A percentile compares a stretch with the other conserved stretches of the same genome.
Evolutionary conservation across 371 early-diverging fungal species (phyloP).

Genomic region (Circinella minor): DNA sequence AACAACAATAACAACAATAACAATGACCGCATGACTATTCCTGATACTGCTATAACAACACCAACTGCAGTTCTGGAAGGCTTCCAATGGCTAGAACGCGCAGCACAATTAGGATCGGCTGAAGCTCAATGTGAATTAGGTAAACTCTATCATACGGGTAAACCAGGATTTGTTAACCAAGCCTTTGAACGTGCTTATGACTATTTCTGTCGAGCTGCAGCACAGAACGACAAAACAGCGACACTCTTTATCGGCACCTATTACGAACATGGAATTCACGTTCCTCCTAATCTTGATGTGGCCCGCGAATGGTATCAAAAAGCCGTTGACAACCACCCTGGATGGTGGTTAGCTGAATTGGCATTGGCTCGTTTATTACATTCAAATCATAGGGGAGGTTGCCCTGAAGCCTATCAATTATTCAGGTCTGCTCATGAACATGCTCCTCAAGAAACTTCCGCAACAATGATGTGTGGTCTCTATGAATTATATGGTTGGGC

Average conservation of each 20-base stretch:
- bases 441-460: constrained; percentile 16
- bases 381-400: constrained; percentile 19
- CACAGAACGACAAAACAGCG: constrained; percentile 39
- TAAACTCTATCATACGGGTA: constrained; percentile 38
- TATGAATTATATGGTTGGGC: constrained; percentile 51
- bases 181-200: constrained; percentile 52
- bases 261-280: constrained; percentile 52
- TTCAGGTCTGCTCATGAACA: constrained; percentile 33
- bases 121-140: constrained; percentile 50
- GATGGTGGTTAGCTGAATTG: constrained; percentile 45
- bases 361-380: constrained; percentile 46
- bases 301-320: constrained; percentile 44
- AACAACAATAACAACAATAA: constrained; percentile 8
- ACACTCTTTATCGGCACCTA: constrained; percentile 47
- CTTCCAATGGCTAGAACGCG: constrained; percentile 30
- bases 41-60: neutral
- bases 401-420: constrained; percentile 29
- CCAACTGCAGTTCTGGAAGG: constrained; percentile 19
- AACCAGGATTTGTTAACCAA: constrained; percentile 26
- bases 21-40: neutral
- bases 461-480: constrained; percentile 39
- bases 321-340: constrained; percentile 25
- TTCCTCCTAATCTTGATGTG: constrained; percentile 32
- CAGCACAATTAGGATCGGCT: constrained; percentile 39
- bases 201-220: constrained; percentile 44